Percentiles rank a stretch among this genome's conserved stretches.
phyloP scores from a whole-genome alignment of 108 stramenopile genomes.

The Cyclostephanos invisitatus region DNA sequence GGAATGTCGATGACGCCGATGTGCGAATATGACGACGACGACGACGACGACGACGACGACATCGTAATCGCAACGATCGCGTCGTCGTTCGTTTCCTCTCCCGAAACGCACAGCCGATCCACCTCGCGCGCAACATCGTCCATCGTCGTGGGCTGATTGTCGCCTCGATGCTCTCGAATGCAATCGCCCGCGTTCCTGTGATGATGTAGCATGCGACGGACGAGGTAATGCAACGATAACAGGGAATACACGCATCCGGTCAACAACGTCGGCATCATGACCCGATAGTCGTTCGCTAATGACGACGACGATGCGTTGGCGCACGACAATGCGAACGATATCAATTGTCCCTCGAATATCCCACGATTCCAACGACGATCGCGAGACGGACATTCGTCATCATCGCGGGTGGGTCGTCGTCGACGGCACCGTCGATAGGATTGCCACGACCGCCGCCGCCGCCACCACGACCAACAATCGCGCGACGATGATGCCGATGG shows the following conservation, averaged over 20 bases:
- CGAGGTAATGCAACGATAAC: constrained; percentile 35
- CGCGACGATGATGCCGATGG: no score
- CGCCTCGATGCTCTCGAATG: background rate
- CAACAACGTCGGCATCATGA: constrained; percentile 51
- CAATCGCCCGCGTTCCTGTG: constrained; percentile 10
- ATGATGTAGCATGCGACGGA: no score
- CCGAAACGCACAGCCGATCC: background rate
- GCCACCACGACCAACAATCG: no score
- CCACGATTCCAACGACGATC: no score
- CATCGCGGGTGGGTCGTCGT: no score
- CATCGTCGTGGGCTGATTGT: constrained; percentile 1
- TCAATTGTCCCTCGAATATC: constrained; percentile 60
- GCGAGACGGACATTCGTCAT: no score
- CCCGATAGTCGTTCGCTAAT: constrained; percentile 53
- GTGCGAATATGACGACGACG: no score
- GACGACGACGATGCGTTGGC: constrained; percentile 64
- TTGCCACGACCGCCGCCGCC: no score
- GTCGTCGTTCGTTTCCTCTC: background rate
- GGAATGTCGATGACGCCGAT: no score
- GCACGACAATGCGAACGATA: constrained; percentile 55
- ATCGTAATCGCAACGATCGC: no score
- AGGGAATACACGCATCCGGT: constrained; percentile 57
- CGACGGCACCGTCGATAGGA: no score
- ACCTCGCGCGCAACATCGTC: background rate
- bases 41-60: no score